Base-by-base conservation (phyloP, 306 rosid genomes). In the Cucurbita moschata region DNA sequence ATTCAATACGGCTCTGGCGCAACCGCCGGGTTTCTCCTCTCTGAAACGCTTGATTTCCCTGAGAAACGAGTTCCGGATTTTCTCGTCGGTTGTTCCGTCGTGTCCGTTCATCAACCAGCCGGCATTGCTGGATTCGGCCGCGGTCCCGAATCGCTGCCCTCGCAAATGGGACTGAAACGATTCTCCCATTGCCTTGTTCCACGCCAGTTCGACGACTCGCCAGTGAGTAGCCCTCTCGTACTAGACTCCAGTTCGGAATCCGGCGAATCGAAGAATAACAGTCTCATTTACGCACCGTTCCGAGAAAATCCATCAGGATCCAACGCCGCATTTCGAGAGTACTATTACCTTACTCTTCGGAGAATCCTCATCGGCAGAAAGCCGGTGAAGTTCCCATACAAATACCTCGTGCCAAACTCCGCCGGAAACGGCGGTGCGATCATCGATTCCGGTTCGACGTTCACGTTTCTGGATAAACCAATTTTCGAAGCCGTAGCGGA, bases 81-180 rank as follows among this genome's bases (percentile, higher is more conserved):
- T 65, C 72, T 92, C 18, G 80, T 90, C 10, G 96, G 98, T 0
- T 92, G 98, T 74, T 92, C 96, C 4, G 4, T 90, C 12, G 46
- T 87, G 59, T 88, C 96, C 0, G 40, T 60, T 23, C 75, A 88
- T 1, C 91, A 85, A 63, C 92, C 96, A 0, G 64, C 89, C 21
- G 96, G 96, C 9, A 88, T 88, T 18, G 96, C 85, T 10, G 96
- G 98, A 13, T 92, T 90, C 58, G 98, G 98, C 1, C 96, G 96
- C 6, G 91, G 0, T 54, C 84, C 16, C 4, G 30, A 63, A 40
- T 63, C 70, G 70, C 40, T 63, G 70, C 50, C 70, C 0, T 63
- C 50, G 26, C 98, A 92, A n/a, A 67, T 92, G 84, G 75, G 81
- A 9, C 87, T 92, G 43, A 78, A 83, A 67, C 86, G 79, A 81